These are phyloP conservation scores for Cryptococcus neoformans DNA, from an alignment of 1,284 basidiomycete species.

Conservation along the genomic window DNA sequence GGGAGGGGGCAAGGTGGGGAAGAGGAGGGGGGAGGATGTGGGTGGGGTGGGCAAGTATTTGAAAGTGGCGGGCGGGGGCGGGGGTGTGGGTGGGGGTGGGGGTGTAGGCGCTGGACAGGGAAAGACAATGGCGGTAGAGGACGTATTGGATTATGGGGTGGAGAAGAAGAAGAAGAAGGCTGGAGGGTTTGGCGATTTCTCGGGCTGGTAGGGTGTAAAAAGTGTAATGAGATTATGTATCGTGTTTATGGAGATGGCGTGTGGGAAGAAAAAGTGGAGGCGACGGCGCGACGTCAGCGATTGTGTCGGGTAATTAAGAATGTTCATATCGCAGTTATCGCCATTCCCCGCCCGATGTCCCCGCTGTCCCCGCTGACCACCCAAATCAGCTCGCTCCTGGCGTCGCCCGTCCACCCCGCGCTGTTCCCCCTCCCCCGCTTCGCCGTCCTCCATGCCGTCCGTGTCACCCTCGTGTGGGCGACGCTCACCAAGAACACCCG, in stretches of 20 bases:
- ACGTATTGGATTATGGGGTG: constrained; percentile 31
- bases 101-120: constrained; percentile 3
- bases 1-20: constrained; percentile 29
- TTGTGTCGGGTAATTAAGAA: too few species aligned
- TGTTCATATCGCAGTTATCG: too few species aligned
- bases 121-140: constrained; percentile 3
- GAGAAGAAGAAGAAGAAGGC: constrained; percentile 50
- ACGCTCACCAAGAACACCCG: constrained; percentile 21
- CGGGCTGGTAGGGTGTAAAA: constrained; percentile 47
- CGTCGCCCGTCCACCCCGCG: constrained; percentile 28
- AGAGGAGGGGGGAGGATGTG: constrained; percentile 36
- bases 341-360: too few species aligned
- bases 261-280: too few species aligned
- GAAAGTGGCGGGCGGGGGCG: constrained; percentile 3
- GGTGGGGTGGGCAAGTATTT: constrained; percentile 52
- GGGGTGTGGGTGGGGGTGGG: constrained; percentile 3
- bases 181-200: constrained; percentile 52
- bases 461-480: constrained; percentile 37
- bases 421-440: constrained; percentile 36
- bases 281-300: too few species aligned
- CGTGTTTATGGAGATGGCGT: too few species aligned
- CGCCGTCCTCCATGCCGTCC: constrained; percentile 34
- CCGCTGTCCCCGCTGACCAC: too few species aligned
- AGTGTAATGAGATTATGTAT: too few species aligned
- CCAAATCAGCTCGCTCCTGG: too few species aligned